phyloP scores from a whole-genome alignment of 1,139 yeast genomes.

The Lodderomyces margitis region DNA sequence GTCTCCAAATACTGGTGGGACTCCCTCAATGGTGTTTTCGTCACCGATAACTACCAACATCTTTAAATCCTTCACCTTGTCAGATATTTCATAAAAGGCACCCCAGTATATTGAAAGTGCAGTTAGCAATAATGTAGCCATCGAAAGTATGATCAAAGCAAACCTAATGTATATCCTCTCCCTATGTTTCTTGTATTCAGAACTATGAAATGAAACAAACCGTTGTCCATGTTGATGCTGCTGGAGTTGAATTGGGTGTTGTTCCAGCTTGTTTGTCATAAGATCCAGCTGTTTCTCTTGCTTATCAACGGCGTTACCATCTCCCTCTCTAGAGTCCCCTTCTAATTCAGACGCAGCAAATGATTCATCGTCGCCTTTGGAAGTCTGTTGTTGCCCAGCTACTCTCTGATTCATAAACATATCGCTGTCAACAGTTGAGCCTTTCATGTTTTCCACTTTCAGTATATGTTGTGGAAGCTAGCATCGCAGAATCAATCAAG shows the following conservation, averaged over 20 bases:
- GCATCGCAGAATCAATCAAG: no score
- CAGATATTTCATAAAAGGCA: conserved; percentile 30
- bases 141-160: conserved; percentile 20
- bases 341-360: not conserved
- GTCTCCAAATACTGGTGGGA: conserved; percentile 36
- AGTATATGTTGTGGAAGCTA: not conserved
- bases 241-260: not conserved
- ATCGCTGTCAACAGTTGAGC: not conserved
- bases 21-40: conserved; percentile 24
- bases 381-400: not conserved
- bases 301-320: not conserved
- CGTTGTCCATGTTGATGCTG: not conserved
- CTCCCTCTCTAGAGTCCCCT: not conserved
- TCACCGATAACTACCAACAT: conserved; percentile 45
- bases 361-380: not conserved
- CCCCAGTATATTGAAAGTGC: conserved; percentile 46
- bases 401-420: not conserved
- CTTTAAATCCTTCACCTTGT: conserved; percentile 30
- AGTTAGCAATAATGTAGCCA: conserved; percentile 30
- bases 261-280: no score
- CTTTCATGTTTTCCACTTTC: not conserved
- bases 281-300: not conserved
- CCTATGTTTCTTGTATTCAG: conserved; percentile 21
- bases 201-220: conserved; percentile 5
- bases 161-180: conserved; percentile 18